Evolutionary conservation across 768 basidiomycete species (phyloP), one percentile per base, ranked within the genome.

Genomic region (Rhodotorula paludigena): DNA sequence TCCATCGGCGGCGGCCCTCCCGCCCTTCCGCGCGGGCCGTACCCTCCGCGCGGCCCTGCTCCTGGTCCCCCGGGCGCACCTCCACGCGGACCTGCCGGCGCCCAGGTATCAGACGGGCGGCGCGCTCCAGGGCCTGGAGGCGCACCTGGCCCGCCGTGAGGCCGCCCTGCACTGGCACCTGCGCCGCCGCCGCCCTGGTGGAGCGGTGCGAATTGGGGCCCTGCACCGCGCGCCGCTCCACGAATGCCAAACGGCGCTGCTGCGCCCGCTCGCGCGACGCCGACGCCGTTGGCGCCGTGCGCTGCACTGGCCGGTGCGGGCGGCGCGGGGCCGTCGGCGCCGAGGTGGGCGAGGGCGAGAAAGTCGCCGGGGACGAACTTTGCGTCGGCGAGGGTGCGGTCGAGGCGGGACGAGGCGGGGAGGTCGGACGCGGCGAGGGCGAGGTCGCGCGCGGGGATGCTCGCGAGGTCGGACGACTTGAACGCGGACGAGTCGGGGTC

Each of bases 321-420:
- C 28, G 54, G 16, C 38, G n/a, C 8, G 38, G 3, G 11, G 25
- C 33, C 32, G n/a, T 28, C 18, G 2, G 48, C 35, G 18, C 25
- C 10, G 42, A 66, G 25, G 65, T 28, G 57, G 11, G 70, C 70
- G 25, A 71, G 41, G 59, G 64, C 65, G 55, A 67, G 25, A 23
- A 57, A 64, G 59, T 71, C 70, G 39, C 70, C 70, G 4, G 64
- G 39, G 58, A 71, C 66, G 55, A 64, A 71, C 45, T 66, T 66
- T 9, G 59, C 58, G 12, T 71, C 62, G 35, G 58, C 57, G 52
- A 71, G 59, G 15, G 65, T 71, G 42, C 44, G 63, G 30, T 66
- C 54, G 57, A 58, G 51, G 25, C 49, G 33, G 12, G 51, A 33
- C n/a, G n/a, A 42, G 25, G 39, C 33, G 47, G n/a, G 21, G 55